Conservation (phyloP, 2,329 filamentous ascomycete genomes). For the Aspergillus sp. region DNA sequence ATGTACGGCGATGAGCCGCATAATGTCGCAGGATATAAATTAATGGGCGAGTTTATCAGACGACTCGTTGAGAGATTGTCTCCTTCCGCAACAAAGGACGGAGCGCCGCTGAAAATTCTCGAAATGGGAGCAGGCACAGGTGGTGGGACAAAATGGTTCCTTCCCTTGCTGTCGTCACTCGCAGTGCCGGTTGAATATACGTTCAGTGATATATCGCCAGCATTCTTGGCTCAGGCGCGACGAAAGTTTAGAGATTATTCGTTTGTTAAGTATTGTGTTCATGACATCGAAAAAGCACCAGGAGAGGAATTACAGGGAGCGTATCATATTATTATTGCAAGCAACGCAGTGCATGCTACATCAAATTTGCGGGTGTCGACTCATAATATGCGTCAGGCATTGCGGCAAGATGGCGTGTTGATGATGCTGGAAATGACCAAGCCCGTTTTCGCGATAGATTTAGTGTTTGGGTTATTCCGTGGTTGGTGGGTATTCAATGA, state of each 20-base stretch:
- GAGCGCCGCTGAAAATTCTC: constrained; percentile 36
- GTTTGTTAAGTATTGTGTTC: constrained; percentile 24
- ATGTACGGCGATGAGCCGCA: constrained; percentile 40
- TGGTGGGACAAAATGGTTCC: constrained; percentile 34
- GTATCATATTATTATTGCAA: constrained; percentile 37
- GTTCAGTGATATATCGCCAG: constrained; percentile 40
- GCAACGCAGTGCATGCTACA: constrained; percentile 39
- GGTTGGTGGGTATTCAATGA: constrained; percentile 44
- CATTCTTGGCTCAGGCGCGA: constrained; percentile 35
- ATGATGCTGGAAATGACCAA: constrained; percentile 35
- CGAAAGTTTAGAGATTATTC: constrained; percentile 30
- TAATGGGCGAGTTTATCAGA: constrained; percentile 36
- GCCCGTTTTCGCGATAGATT: constrained; percentile 29
- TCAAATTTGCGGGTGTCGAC: constrained; percentile 27
- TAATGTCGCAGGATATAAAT: constrained; percentile 33
- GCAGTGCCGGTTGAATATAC: constrained; percentile 38
- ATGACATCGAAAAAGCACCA: constrained; percentile 32
- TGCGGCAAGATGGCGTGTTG: constrained; percentile 31
- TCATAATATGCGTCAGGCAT: constrained; percentile 23
- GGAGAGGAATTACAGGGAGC: constrained; percentile 17
- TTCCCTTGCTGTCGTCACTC: constrained; percentile 25
- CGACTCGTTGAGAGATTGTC: constrained; percentile 13
- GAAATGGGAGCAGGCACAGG: constrained; percentile 43
- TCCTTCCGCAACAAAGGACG: constrained; percentile 16
- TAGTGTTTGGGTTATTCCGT: constrained; percentile 36